Conservation (phyloP, 805 yeast genomes). For the Scheffersomyces stipitis region DNA sequence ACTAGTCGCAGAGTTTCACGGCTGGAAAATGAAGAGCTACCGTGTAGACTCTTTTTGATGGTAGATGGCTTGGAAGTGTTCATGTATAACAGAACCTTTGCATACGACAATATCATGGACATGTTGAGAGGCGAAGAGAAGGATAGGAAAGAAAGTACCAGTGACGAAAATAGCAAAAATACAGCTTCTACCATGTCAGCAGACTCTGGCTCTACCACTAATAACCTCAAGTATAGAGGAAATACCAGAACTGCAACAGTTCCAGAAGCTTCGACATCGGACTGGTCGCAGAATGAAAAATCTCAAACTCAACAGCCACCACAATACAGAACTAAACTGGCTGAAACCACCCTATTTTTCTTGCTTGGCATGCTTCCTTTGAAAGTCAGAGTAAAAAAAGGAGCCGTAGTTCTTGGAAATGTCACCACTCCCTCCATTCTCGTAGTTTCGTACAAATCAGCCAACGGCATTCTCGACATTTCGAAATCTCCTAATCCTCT, state of each 20-base stretch:
- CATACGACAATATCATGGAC: constrained; percentile 67
- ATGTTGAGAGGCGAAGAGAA: constrained; percentile 24
- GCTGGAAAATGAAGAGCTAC: constrained; percentile 47
- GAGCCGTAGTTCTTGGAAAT: constrained; percentile 81
- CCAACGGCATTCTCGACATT: constrained; percentile 59
- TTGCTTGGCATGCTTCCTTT: constrained; percentile 56
- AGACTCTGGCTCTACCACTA: background rate
- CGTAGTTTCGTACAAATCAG: constrained; percentile 57
- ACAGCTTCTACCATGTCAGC: background rate
- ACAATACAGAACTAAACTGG: background rate
- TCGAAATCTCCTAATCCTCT: constrained; percentile 41
- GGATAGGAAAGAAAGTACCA: background rate
- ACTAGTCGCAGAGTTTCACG: constrained; percentile 7
- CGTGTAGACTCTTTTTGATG: constrained; percentile 55
- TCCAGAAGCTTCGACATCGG: no score
- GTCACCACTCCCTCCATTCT: constrained; percentile 70
- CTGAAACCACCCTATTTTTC: constrained; percentile 8
- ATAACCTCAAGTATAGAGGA: no score
- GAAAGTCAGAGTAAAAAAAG: constrained; percentile 55
- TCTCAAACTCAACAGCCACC: constrained; percentile 3
- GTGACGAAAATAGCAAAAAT: constrained; percentile 4
- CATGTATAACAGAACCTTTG: constrained; percentile 73
- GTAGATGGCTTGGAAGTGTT: constrained; percentile 82
- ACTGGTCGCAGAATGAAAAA: background rate
- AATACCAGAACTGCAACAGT: no score